These are phyloP conservation scores for Suillus occidentalis DNA, from an alignment of 768 basidiomycete species.

Conservation along the genomic window DNA sequence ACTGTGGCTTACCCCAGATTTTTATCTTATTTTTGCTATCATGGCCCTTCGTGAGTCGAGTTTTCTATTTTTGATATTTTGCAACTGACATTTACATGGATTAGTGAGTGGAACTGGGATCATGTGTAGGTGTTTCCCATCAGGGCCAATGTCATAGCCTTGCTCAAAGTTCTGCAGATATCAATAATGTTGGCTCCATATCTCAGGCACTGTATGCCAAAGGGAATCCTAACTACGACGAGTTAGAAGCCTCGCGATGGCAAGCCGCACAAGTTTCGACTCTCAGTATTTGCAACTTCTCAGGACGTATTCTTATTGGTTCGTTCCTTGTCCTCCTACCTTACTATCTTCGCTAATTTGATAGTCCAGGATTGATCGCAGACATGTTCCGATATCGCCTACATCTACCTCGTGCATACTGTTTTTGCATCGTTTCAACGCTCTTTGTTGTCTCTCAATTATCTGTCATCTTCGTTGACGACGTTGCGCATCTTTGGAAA, in stretches of 20 bases:
- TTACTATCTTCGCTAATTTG: neutral
- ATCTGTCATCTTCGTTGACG: slow-evolving; percentile 51
- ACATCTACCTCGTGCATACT: slow-evolving; percentile 64
- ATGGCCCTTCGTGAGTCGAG: slow-evolving; percentile 52
- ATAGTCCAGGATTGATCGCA: slow-evolving; percentile 57
- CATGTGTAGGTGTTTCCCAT: slow-evolving; percentile 54
- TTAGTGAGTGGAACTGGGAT: slow-evolving; percentile 72
- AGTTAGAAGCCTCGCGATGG: slow-evolving; percentile 65
- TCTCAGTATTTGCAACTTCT: slow-evolving; percentile 79
- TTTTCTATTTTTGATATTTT: neutral
- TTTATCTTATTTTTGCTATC: slow-evolving; percentile 61
- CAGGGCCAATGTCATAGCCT: slow-evolving; percentile 4
- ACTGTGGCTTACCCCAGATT: slow-evolving; percentile 54
- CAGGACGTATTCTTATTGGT: slow-evolving; percentile 80
- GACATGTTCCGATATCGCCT: slow-evolving; percentile 62
- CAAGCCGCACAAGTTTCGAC: slow-evolving; percentile 85
- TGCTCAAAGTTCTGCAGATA: slow-evolving; percentile 43
- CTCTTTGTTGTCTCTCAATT: slow-evolving; percentile 76
- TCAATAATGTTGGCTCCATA: slow-evolving; percentile 86
- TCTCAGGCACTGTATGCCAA: slow-evolving; percentile 67
- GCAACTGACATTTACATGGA: slow-evolving; percentile 6
- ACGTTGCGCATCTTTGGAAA: slow-evolving; percentile 63
- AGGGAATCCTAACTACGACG: slow-evolving; percentile 61
- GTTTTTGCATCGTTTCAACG: slow-evolving; percentile 62
- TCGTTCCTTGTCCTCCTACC: too few species aligned